Percentiles rank a stretch among this genome's conserved stretches.
Conservation (phyloP, 108 stramenopile genomes). For the Phaeodactylum tricornutum region DNA sequence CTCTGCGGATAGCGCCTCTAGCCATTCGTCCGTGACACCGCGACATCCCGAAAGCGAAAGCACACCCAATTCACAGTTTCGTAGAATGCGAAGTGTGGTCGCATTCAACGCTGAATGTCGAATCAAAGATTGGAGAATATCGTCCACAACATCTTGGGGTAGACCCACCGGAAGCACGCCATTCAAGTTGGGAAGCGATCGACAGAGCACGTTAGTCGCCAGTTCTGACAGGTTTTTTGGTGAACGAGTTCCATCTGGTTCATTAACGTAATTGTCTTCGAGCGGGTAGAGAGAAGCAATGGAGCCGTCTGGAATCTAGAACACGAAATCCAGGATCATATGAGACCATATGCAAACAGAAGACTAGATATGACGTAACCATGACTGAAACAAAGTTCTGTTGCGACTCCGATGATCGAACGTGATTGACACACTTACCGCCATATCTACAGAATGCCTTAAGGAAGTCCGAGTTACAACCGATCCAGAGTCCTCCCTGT, state of each 20-base stretch:
- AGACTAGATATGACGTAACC: no score
- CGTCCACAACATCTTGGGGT: slow-evolving; percentile 73
- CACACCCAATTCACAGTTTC: slow-evolving; percentile 50
- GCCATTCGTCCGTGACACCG: slow-evolving; percentile 78
- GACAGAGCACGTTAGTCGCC: slow-evolving; percentile 56
- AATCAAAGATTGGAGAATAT: slow-evolving; percentile 43
- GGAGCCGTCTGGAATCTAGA: slow-evolving; percentile 48
- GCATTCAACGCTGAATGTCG: slow-evolving; percentile 64
- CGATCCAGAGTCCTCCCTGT: no score
- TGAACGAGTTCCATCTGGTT: slow-evolving; percentile 35
- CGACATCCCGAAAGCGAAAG: slow-evolving; percentile 55
- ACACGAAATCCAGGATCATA: no score
- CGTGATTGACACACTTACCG: no score
- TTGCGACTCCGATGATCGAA: no score
- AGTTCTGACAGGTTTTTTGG: slow-evolving; percentile 65
- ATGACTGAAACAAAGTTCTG: no score
- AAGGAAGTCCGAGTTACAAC: no score
- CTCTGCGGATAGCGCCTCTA: slow-evolving; percentile 8
- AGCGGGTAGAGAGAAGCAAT: slow-evolving; percentile 53
- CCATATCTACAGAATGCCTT: no score
- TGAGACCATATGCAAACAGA: no score
- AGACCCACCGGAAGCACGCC: slow-evolving; percentile 62
- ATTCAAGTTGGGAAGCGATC: slow-evolving; percentile 47
- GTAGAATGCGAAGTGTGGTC: slow-evolving; percentile 48
- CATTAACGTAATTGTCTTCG: slow-evolving; percentile 45